Conservation (phyloP, 805 yeast species). For the Candida sanyiensis region DNA sequence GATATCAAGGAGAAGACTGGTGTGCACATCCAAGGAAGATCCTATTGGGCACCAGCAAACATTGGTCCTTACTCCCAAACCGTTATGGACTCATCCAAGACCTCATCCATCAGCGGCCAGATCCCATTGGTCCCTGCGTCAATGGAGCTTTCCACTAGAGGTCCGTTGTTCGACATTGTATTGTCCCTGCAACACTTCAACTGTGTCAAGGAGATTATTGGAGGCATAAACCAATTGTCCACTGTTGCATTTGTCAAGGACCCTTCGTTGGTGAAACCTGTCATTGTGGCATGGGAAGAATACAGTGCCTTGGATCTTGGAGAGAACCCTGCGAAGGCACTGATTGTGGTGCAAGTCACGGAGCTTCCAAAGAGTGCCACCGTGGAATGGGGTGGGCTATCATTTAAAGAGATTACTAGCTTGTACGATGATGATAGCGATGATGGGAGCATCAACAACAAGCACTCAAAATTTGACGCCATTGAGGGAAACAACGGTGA, state of each 20-base stretch:
- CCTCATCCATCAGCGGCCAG: slow-evolving; percentile 79
- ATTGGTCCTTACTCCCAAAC: slow-evolving; percentile 97
- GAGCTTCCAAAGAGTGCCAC: slow-evolving; percentile 57
- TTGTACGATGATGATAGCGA: slow-evolving; percentile 40
- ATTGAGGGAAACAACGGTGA: slow-evolving; percentile 15
- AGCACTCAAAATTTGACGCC: slow-evolving; percentile 4
- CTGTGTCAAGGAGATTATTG: slow-evolving; percentile 52
- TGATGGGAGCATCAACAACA: slow-evolving; percentile 25
- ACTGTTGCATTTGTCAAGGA: slow-evolving; percentile 53
- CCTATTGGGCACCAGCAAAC: slow-evolving; percentile 98
- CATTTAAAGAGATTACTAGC: slow-evolving; percentile 34
- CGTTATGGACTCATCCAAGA: slow-evolving; percentile 42
- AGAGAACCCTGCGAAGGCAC: slow-evolving; percentile 22
- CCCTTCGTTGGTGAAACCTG: slow-evolving; percentile 25
- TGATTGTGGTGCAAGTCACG: slow-evolving; percentile 50
- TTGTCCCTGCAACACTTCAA: slow-evolving; percentile 72
- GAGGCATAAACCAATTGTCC: slow-evolving; percentile 38
- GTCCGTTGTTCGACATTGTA: slow-evolving; percentile 34
- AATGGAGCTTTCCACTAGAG: slow-evolving; percentile 42
- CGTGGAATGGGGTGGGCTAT: slow-evolving; percentile 72
- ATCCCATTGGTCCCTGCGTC: slow-evolving; percentile 74
- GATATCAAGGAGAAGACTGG: slow-evolving; percentile 46
- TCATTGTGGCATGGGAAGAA: slow-evolving; percentile 38
- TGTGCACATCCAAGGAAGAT: slow-evolving; percentile 84
- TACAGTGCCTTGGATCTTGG: slow-evolving; percentile 31